Conservation (phyloP, 441 rosid genomes). For the Arabidopsis hybrid region DNA sequence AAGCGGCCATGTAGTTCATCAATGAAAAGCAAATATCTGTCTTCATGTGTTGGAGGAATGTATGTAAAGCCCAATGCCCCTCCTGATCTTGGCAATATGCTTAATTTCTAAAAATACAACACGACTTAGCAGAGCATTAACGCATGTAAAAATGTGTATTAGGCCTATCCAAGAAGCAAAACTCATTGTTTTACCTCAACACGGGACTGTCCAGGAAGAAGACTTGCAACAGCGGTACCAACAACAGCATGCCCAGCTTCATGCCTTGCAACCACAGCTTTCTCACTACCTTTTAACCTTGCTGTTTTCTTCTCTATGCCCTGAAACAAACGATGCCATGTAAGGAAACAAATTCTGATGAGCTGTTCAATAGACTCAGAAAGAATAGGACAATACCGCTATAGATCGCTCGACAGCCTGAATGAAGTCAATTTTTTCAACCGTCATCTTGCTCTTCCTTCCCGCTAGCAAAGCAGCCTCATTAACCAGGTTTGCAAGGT, state of each 20-base stretch:
- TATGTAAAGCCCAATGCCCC: slow-evolving; percentile 98
- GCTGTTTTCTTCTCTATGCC: slow-evolving; percentile 98
- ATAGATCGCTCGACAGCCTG: slow-evolving; percentile 94
- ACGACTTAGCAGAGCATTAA: slow-evolving; percentile 50
- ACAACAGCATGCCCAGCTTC: slow-evolving; percentile 99
- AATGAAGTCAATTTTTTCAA: slow-evolving; percentile 87
- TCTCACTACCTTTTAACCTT: slow-evolving; percentile 87
- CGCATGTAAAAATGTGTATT: slow-evolving; percentile 47
- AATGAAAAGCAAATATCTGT: slow-evolving; percentile 88
- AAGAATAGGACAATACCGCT: slow-evolving; percentile 57
- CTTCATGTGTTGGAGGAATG: slow-evolving; percentile 85
- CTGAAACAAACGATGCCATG: slow-evolving; percentile 44
- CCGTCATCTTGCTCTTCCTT: slow-evolving; percentile 74
- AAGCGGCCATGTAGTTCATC: slow-evolving; percentile 95
- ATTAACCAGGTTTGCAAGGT: slow-evolving; percentile 95
- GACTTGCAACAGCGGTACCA: slow-evolving; percentile 91
- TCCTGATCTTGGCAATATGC: slow-evolving; percentile 98
- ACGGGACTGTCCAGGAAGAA: slow-evolving; percentile 89
- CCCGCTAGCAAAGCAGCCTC: slow-evolving; percentile 99
- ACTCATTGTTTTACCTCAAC: slow-evolving; percentile 71
- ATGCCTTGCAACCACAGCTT: slow-evolving; percentile 96
- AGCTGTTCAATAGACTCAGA: not conserved
- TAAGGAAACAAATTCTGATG: not conserved
- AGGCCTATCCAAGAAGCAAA: not conserved
- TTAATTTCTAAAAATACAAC: slow-evolving; percentile 67